These are phyloP conservation scores for Meredithiella fracta DNA, from an alignment of 2,329 filamentous ascomycete species.

Conservation along the genomic window DNA sequence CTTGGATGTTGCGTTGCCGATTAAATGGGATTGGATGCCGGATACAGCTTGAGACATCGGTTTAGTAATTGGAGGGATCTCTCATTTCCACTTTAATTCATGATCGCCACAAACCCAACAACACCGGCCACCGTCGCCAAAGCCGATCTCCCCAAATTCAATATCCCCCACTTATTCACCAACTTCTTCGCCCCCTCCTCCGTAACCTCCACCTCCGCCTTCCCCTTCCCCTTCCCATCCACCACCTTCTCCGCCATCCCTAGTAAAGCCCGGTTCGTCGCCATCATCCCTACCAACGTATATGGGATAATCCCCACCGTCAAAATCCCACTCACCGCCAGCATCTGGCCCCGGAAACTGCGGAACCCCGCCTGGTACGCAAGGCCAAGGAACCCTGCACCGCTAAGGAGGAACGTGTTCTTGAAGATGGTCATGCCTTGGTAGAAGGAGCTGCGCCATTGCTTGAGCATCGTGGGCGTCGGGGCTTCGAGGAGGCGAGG, in stretches of 20 bases:
- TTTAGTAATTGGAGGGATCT: conserved; percentile 10
- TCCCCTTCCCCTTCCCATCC: background rate
- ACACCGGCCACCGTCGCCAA: background rate
- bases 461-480: conserved; percentile 6
- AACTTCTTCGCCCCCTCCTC: conserved; percentile 7
- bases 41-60: conserved; percentile 20
- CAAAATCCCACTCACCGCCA: background rate
- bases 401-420: background rate
- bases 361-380: background rate
- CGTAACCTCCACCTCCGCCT: background rate
- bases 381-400: conserved; percentile 2
- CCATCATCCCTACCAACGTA: conserved; percentile 8
- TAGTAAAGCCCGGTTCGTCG: conserved; percentile 8
- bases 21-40: conserved; percentile 33
- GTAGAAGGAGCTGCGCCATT: conserved; percentile 9
- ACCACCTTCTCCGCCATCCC: conserved; percentile 1
- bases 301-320: conserved; percentile 6
- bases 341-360: background rate
- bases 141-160: conserved; percentile 10
- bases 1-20: conserved; percentile 35
- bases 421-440: conserved; percentile 5
- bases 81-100: background rate
- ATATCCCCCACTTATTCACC: conserved; percentile 10
- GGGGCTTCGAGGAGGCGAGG: conserved; percentile 12
- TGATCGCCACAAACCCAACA: conserved; percentile 6